phyloP scores from a whole-genome alignment of 208 protist genomes.

The Polymyxa betae region DNA sequence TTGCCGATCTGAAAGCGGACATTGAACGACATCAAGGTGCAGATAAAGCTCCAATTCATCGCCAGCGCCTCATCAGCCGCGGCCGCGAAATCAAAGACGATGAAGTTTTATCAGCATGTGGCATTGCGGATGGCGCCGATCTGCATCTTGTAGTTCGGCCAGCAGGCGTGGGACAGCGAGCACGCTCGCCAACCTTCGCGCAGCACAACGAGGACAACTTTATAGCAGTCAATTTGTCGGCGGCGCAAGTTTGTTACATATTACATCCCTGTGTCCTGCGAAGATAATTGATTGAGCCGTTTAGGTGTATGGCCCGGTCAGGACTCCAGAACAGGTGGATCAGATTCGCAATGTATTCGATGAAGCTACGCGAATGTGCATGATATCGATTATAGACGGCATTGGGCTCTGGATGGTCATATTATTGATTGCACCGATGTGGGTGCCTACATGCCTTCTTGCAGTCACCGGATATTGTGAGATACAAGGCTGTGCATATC shows the following conservation, averaged over 20 bases:
- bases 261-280: too few species aligned
- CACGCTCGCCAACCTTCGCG: too few species aligned
- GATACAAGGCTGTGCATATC: too few species aligned
- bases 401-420: not conserved
- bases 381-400: not conserved
- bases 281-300: too few species aligned
- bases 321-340: too few species aligned
- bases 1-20: constrained; percentile 6
- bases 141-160: not conserved
- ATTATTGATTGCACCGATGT: not conserved
- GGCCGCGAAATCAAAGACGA: constrained; percentile 1
- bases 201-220: too few species aligned
- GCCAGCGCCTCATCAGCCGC: not conserved
- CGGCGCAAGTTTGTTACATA: too few species aligned
- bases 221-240: too few species aligned
- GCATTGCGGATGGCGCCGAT: not conserved
- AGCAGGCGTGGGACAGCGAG: not conserved
- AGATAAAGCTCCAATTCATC: not conserved
- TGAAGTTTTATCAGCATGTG: not conserved
- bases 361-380: not conserved
- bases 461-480: not conserved
- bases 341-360: not conserved
- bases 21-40: not conserved
- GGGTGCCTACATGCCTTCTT: not conserved
- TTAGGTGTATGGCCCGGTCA: too few species aligned